Evolutionary conservation across 495 filamentous ascomycete species (phyloP).

Genomic region (Sordaria brevicollis): DNA sequence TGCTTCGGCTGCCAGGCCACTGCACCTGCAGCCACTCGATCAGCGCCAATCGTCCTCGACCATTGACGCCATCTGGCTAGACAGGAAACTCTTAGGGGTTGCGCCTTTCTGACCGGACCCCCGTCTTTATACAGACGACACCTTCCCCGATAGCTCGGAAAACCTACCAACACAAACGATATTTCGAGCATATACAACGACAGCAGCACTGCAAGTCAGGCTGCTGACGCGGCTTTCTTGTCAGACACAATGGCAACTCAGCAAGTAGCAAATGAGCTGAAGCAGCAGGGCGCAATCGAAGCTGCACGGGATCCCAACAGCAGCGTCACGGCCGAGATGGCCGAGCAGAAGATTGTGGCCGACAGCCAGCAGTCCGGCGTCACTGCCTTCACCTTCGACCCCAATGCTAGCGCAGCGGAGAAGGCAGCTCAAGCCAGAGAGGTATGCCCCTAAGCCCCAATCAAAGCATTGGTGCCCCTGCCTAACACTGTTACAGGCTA

Average conservation of each 20-base stretch:
- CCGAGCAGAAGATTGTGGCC: conserved; percentile 58
- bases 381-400: conserved; percentile 76
- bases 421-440: conserved; percentile 70
- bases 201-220: not conserved
- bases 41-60: not conserved
- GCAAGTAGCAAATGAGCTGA: conserved; percentile 48
- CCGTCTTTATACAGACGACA: not conserved
- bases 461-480: not conserved
- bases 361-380: conserved; percentile 69
- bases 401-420: conserved; percentile 70
- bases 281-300: conserved; percentile 67
- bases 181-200: not conserved
- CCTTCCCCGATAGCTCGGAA: not conserved
- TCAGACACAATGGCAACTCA: conserved; percentile 29
- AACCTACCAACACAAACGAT: not conserved
- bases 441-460: conserved; percentile 45
- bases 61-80: not conserved
- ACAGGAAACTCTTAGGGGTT: not conserved
- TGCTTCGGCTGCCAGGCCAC: conserved; percentile 1
- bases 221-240: conserved; percentile 7
- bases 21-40: conserved; percentile 2
- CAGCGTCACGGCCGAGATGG: conserved; percentile 54
- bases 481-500: conserved; percentile 24
- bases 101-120: not conserved
- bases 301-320: conserved; percentile 59